A percentile compares a stretch with the other conserved stretches of the same genome.
Evolutionary conservation across 179 eudicot species (phyloP).

Genomic region (Nepenthes alata): DNA sequence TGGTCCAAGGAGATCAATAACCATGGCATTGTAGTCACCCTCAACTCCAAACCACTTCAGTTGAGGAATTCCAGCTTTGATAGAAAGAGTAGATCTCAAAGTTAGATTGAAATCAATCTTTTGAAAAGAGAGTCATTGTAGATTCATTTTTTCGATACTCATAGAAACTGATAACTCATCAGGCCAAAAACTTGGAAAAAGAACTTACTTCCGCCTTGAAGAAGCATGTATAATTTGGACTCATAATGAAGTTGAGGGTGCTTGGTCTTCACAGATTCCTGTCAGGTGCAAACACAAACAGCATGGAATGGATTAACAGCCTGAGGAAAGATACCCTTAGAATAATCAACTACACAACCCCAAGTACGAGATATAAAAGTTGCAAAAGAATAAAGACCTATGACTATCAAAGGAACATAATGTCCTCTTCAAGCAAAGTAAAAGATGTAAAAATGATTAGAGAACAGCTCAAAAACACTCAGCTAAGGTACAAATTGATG

Average conservation of each 20-base stretch:
- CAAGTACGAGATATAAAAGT: too few relatives aligned
- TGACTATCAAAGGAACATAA: too few relatives aligned
- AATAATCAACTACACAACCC: too few relatives aligned
- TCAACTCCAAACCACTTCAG: constrained; percentile 13
- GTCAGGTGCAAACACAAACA: neutral
- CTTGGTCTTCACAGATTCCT: constrained; percentile 4
- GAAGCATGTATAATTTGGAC: constrained; percentile 1
- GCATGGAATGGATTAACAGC: too few relatives aligned
- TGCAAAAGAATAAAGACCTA: too few relatives aligned
- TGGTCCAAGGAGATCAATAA: constrained; percentile 15
- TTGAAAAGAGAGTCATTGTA: neutral
- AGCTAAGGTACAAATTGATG: too few relatives aligned
- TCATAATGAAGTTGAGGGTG: neutral
- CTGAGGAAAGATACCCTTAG: too few relatives aligned
- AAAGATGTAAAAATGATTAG: too few relatives aligned
- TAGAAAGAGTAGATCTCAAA: neutral
- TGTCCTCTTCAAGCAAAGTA: too few relatives aligned
- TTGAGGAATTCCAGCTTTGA: constrained; percentile 12
- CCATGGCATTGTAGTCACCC: constrained; percentile 12
- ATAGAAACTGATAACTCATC: neutral
- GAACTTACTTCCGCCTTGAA: constrained; percentile 4
- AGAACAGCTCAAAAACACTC: too few relatives aligned
- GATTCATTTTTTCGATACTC: neutral
- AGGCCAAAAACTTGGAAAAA: neutral
- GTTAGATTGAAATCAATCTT: neutral